Percentiles rank a stretch among this genome's conserved stretches.
Conservation (phyloP, 2,329 filamentous ascomycete species). For the Exutisphaerella laricina region DNA sequence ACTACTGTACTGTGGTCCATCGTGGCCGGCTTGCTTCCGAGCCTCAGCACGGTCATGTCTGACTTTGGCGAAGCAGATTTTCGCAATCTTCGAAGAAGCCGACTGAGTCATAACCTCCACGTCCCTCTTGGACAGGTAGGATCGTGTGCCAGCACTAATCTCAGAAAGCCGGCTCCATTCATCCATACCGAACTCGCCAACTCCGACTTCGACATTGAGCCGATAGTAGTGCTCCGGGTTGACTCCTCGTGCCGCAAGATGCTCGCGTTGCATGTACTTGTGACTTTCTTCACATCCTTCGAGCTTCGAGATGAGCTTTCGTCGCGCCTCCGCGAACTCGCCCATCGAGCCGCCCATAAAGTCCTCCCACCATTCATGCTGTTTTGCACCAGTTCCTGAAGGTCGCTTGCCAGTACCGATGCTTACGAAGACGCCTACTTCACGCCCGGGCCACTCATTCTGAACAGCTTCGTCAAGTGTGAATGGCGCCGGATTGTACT, state of each 20-base stretch:
- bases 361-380: slow-evolving; percentile 85
- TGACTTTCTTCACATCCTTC: slow-evolving; percentile 93
- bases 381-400: slow-evolving; percentile 60
- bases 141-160: slow-evolving; percentile 85
- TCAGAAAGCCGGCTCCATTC: slow-evolving; percentile 93
- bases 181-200: slow-evolving; percentile 98
- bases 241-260: slow-evolving; percentile 66
- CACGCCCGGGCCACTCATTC: slow-evolving; percentile 92
- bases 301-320: slow-evolving; percentile 81
- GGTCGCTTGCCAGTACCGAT: slow-evolving; percentile 88
- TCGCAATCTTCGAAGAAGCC: slow-evolving; percentile 73
- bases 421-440: slow-evolving; percentile 86
- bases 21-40: slow-evolving; percentile 30
- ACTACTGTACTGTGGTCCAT: slow-evolving; percentile 14
- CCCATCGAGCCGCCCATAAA: slow-evolving; percentile 67
- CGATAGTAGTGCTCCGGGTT: slow-evolving; percentile 89
- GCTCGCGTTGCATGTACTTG: slow-evolving; percentile 73
- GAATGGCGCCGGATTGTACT: slow-evolving; percentile 83
- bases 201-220: slow-evolving; percentile 92
- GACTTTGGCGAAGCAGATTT: slow-evolving; percentile 70
- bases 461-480: slow-evolving; percentile 83
- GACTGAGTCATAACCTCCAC: slow-evolving; percentile 73
- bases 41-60: slow-evolving; percentile 53
- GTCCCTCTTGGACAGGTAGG: slow-evolving; percentile 68
- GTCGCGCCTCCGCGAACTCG: slow-evolving; percentile 83